Evolutionary conservation across 495 filamentous ascomycete species (phyloP).

Genomic region (Hyaloscypha variabilis): DNA sequence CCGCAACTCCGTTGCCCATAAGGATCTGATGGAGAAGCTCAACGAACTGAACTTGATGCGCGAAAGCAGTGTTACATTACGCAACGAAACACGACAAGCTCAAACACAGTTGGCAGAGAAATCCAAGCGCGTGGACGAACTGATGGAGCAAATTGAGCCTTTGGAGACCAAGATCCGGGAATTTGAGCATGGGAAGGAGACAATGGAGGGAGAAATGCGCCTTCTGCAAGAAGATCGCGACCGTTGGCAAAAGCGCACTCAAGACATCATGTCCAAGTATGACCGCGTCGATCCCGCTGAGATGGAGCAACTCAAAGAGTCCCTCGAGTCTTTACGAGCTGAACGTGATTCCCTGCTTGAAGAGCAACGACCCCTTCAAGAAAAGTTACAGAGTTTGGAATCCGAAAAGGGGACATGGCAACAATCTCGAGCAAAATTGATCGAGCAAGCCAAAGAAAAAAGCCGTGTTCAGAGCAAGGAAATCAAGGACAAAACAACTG

Average conservation of each 20-base stretch:
- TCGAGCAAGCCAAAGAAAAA: conserved; percentile 52
- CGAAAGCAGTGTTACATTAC: conserved; percentile 86
- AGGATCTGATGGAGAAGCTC: conserved; percentile 88
- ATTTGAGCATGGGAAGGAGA: conserved; percentile 75
- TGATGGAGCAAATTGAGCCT: conserved; percentile 77
- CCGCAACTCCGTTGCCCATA: conserved; percentile 71
- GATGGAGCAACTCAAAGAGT: conserved; percentile 79
- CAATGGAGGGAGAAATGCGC: conserved; percentile 82
- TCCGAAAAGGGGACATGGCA: conserved; percentile 49
- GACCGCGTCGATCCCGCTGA: conserved; percentile 93
- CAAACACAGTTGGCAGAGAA: conserved; percentile 75
- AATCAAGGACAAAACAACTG: conserved; percentile 41
- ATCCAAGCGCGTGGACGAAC: conserved; percentile 69
- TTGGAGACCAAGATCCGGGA: conserved; percentile 77
- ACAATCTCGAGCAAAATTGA: conserved; percentile 40
- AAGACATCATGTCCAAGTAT: conserved; percentile 94
- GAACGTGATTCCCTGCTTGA: conserved; percentile 71
- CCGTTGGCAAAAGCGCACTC: conserved; percentile 87
- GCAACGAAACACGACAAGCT: conserved; percentile 80
- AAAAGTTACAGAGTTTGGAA: conserved; percentile 51
- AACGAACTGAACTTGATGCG: conserved; percentile 94
- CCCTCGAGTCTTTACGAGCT: conserved; percentile 58
- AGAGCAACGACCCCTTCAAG: conserved; percentile 60
- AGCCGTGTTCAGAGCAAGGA: conserved; percentile 42
- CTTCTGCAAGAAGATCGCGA: conserved; percentile 86